Conservation (phyloP, 2,329 filamentous ascomycete species). For the Huntiella moniliformis region DNA sequence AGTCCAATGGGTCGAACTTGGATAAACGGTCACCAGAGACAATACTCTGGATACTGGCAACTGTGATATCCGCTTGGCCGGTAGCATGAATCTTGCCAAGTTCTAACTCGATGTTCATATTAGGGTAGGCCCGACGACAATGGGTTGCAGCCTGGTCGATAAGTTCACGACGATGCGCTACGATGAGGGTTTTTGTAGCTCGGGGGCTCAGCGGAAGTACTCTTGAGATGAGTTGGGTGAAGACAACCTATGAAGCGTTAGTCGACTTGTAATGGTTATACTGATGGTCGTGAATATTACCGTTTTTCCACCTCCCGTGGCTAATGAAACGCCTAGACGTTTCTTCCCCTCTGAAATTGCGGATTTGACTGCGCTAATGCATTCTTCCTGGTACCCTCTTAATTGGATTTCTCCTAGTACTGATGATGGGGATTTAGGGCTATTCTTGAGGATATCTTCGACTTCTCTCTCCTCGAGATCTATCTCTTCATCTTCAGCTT, state of each 20-base stretch:
- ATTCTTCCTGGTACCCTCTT: slow-evolving; percentile 79
- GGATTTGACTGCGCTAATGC: slow-evolving; percentile 60
- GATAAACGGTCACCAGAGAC: slow-evolving; percentile 54
- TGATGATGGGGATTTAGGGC: background rate
- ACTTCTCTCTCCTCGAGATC: background rate
- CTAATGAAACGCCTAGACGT: slow-evolving; percentile 65
- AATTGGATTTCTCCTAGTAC: slow-evolving; percentile 31
- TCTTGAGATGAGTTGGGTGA: slow-evolving; percentile 81
- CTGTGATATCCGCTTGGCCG: slow-evolving; percentile 74
- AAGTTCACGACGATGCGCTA: slow-evolving; percentile 81
- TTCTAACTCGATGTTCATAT: slow-evolving; percentile 70
- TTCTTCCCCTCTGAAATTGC: slow-evolving; percentile 55
- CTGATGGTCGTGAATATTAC: slow-evolving; percentile 25
- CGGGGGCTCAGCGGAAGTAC: slow-evolving; percentile 35
- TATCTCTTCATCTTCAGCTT: background rate
- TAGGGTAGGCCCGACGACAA: slow-evolving; percentile 62
- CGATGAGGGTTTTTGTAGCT: slow-evolving; percentile 65
- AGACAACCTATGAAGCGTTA: slow-evolving; percentile 49
- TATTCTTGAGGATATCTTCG: background rate
- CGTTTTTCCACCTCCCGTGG: slow-evolving; percentile 79
- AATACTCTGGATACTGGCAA: slow-evolving; percentile 79
- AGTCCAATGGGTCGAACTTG: slow-evolving; percentile 62
- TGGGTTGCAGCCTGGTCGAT: slow-evolving; percentile 86
- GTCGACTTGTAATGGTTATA: slow-evolving; percentile 6
- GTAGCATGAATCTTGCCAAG: slow-evolving; percentile 66